phyloP scores from a whole-genome alignment of 768 basidiomycete genomes.

The Ramaria sp. region DNA sequence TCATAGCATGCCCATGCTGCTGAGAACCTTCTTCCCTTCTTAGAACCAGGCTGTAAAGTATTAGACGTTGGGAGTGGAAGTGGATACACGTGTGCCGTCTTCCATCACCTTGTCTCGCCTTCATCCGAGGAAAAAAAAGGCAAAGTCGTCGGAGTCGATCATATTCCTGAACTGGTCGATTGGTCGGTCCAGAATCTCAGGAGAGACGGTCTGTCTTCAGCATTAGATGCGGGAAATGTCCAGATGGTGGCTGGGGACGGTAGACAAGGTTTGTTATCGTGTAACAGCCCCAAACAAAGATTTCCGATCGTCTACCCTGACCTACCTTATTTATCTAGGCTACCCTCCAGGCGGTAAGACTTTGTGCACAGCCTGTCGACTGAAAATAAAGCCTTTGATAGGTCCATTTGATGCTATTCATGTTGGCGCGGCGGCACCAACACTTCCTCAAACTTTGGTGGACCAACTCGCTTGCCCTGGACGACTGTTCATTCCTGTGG shows the following conservation, averaged over 20 bases:
- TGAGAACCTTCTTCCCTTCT: conserved; percentile 64
- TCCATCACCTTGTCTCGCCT: conserved; percentile 56
- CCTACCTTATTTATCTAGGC: neutral
- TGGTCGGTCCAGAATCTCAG: conserved; percentile 60
- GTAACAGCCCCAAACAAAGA: neutral
- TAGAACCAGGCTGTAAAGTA: conserved; percentile 60
- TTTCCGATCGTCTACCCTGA: neutral
- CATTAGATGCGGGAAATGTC: conserved; percentile 45
- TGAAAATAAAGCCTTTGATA: conserved; percentile 12
- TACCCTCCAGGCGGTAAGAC: conserved; percentile 11
- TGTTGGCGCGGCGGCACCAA: conserved; percentile 86
- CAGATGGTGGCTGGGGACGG: conserved; percentile 71
- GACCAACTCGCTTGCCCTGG: conserved; percentile 70
- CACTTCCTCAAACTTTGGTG: conserved; percentile 56
- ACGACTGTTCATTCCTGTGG: conserved; percentile 90
- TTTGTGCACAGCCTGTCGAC: neutral
- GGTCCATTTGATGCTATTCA: conserved; percentile 81
- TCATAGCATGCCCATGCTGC: conserved; percentile 74
- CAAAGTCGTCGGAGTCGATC: conserved; percentile 83
- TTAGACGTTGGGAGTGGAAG: conserved; percentile 89
- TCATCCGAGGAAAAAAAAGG: conserved; percentile 28
- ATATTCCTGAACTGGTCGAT: conserved; percentile 68
- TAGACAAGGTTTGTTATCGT: conserved; percentile 41
- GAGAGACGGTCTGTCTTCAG: conserved; percentile 49
- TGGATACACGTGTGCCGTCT: conserved; percentile 75